Base-by-base conservation (phyloP, 2,329 filamentous ascomycete genomes). In the Colletotrichum paranaense region DNA sequence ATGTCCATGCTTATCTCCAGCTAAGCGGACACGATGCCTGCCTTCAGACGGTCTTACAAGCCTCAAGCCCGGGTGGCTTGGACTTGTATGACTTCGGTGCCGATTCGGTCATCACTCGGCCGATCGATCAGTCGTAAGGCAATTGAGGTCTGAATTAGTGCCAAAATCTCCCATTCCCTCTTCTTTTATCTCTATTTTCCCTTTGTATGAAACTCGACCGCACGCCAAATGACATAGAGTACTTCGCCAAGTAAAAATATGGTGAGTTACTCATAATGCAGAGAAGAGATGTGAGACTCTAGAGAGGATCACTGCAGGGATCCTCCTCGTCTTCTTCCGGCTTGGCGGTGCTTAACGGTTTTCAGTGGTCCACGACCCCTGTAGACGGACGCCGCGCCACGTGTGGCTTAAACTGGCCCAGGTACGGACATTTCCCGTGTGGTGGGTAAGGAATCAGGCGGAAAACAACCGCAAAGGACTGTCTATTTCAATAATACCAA, bases 1-100 rank as follows among this genome's bases (percentile, higher is more conserved):
- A 65, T 14, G 52, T 56, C 24, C 22, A 56, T 28, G 49, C 16
- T 55, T 56, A 42, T 65, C 49, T 56, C 62, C 62, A 30, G 62
- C 16, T 14, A 19, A 16, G n/a, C 9, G 19, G 49, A 65, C 22
- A 22, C 28, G 16, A 26, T 22, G 38, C 38, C 38, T 19, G 42
- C n/a, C 42, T 49, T 49, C 32, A 24, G 24, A 38, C n/a, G 24
- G 62, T 24, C 24, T 28, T 65, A n/a, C 6, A 57, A 28, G 19
- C n/a, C 14, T 26, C 46, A 26, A 11, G 32, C 30, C 30, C 22
- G 22, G 22, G 22, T 19, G 46, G 62, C 8, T 24, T 35, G 11
- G 9, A n/a, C 42, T 42, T 52, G 14, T 8, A 30, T 19, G 3
- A 5, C 11, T 16, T 57, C 62, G 62, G 62, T 46, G 52, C 62